Conservation (phyloP, 352 stramenopile genomes). For the Phytophthora pluvialis region DNA sequence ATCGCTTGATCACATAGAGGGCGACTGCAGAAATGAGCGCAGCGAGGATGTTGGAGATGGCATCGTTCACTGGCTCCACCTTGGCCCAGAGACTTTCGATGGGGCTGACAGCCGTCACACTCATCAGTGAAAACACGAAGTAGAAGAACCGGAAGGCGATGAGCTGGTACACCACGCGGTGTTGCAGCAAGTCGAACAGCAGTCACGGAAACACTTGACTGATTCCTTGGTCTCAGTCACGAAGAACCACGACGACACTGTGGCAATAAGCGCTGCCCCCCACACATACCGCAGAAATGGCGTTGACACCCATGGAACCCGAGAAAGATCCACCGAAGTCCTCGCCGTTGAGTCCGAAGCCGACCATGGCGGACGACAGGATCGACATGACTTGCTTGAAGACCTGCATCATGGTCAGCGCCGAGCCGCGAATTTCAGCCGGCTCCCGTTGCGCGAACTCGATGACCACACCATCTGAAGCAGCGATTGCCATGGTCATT, state of each 20-base stretch:
- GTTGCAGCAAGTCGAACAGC: constrained; percentile 55
- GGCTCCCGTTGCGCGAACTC: constrained; percentile 67
- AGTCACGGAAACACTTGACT: constrained; percentile 23
- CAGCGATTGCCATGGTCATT: constrained; percentile 52
- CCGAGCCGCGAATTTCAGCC: constrained; percentile 44
- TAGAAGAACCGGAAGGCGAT: constrained; percentile 55
- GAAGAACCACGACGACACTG: constrained; percentile 48
- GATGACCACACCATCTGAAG: constrained; percentile 53
- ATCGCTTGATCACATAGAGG: constrained; percentile 43
- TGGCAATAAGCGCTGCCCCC: constrained; percentile 32
- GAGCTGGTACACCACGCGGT: constrained; percentile 54
- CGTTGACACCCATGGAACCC: constrained; percentile 51
- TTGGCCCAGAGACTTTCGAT: constrained; percentile 50
- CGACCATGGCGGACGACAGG: constrained; percentile 55
- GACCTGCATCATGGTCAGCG: constrained; percentile 54
- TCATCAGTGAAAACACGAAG: constrained; percentile 47
- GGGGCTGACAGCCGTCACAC: constrained; percentile 34
- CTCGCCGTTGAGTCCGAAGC: constrained; percentile 55
- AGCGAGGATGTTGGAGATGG: constrained; percentile 38
- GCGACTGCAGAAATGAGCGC: constrained; percentile 36
- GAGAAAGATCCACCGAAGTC: constrained; percentile 59
- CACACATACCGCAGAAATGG: constrained; percentile 44
- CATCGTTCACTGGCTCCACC: constrained; percentile 50
- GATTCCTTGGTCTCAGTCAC: constrained; percentile 42
- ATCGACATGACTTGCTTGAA: constrained; percentile 46